Evolutionary conservation across 371 early-diverging fungal genomes (phyloP).

Genomic region (Lichtheimia ornata): DNA sequence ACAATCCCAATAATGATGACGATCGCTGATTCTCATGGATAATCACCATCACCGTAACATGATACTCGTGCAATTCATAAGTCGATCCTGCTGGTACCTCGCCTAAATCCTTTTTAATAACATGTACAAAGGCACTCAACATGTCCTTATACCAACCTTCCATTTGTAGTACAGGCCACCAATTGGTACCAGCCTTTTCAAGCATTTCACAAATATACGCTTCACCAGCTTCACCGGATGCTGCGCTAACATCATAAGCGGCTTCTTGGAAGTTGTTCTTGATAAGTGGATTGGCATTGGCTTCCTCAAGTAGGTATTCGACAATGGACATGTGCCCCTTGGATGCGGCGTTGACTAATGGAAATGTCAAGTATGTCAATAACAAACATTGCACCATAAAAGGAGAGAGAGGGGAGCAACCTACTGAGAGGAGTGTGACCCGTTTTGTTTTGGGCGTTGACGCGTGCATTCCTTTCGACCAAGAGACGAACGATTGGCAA

Average conservation of each 20-base stretch:
- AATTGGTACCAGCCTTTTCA: constrained; percentile 55
- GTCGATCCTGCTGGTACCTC: constrained; percentile 15
- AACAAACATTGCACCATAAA: constrained; percentile 2
- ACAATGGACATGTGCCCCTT: constrained; percentile 72
- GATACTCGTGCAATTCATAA: constrained; percentile 57
- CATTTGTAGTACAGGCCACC: constrained; percentile 39
- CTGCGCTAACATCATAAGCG: constrained; percentile 84
- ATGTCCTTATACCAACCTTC: constrained; percentile 19
- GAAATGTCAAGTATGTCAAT: background rate
- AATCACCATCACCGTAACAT: constrained; percentile 63
- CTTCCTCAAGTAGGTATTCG: constrained; percentile 63
- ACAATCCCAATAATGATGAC: constrained; percentile 45
- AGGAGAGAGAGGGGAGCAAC: constrained; percentile 7
- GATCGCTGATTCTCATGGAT: constrained; percentile 76
- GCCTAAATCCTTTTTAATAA: constrained; percentile 6
- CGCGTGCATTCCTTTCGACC: constrained; percentile 57
- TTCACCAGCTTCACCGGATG: constrained; percentile 53
- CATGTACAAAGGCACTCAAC: no score
- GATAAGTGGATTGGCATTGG: constrained; percentile 65
- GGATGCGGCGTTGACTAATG: constrained; percentile 75
- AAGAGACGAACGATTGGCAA: constrained; percentile 62
- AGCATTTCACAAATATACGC: constrained; percentile 71
- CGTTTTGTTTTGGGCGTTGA: constrained; percentile 66
- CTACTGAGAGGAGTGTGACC: constrained; percentile 82
- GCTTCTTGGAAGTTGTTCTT: constrained; percentile 74